A percentile compares a stretch with the other conserved stretches of the same genome.
phyloP scores from a whole-genome alignment of 805 yeast species.

The Wickerhamomyces sydowiorum region DNA sequence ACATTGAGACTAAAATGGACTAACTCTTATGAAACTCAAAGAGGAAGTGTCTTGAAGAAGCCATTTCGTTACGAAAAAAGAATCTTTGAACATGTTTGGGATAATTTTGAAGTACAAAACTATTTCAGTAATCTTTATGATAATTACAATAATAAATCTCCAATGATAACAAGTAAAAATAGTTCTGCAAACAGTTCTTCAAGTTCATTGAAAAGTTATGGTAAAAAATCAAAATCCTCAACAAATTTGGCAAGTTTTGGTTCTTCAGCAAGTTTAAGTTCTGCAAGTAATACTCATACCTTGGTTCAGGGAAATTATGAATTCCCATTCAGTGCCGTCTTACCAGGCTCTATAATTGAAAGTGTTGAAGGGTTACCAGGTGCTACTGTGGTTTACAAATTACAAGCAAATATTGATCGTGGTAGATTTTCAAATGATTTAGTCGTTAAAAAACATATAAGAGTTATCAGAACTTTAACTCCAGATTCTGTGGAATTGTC shows the following conservation, averaged over 20 bases:
- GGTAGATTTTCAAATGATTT: slow-evolving; percentile 69
- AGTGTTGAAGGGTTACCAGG: slow-evolving; percentile 87
- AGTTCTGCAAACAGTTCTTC: slow-evolving; percentile 19
- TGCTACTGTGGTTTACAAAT: slow-evolving; percentile 62
- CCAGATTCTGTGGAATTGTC: slow-evolving; percentile 83
- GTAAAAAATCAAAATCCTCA: slow-evolving; percentile 27
- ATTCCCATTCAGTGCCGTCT: slow-evolving; percentile 77
- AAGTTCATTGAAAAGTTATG: slow-evolving; percentile 17
- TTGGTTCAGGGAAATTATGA: slow-evolving; percentile 77
- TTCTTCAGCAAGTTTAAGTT: slow-evolving; percentile 17
- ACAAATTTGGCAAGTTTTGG: slow-evolving; percentile 28
- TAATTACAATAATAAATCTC: slow-evolving; percentile 10
- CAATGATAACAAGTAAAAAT: slow-evolving; percentile 5
- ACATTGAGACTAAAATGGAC: slow-evolving; percentile 62
- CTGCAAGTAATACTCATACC: slow-evolving; percentile 28
- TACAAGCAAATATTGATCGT: slow-evolving; percentile 78
- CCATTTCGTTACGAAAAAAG: slow-evolving; percentile 52
- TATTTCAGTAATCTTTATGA: slow-evolving; percentile 26
- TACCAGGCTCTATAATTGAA: slow-evolving; percentile 84
- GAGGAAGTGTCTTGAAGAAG: slow-evolving; percentile 36
- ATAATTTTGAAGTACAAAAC: slow-evolving; percentile 50
- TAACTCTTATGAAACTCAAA: slow-evolving; percentile 43
- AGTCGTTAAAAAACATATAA: slow-evolving; percentile 60
- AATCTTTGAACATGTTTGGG: slow-evolving; percentile 78
- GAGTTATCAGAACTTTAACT: slow-evolving; percentile 81